These are phyloP conservation scores for Scedosporium apiospermum DNA, from an alignment of 2,329 filamentous ascomycete species.

Conservation along the genomic window DNA sequence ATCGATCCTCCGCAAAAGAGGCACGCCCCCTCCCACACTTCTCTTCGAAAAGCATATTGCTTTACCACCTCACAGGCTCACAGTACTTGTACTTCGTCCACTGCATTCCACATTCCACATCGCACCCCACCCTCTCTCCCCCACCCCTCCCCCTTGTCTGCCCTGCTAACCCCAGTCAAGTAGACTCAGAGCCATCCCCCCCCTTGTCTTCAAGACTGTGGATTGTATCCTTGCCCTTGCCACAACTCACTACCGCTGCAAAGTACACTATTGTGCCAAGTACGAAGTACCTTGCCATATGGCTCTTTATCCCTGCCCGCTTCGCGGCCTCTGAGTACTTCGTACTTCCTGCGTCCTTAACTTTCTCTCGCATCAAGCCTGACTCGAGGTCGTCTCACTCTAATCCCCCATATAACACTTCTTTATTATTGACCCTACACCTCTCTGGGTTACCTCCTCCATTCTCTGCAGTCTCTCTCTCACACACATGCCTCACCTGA, in stretches of 20 bases:
- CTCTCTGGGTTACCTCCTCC: background rate
- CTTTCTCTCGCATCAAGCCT: background rate
- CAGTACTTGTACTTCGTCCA: no score
- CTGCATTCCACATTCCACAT: background rate
- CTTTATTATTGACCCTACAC: background rate
- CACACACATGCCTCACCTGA: slow-evolving; percentile 5
- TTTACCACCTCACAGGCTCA: background rate
- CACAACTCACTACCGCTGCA: background rate
- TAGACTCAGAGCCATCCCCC: background rate
- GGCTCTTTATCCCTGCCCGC: background rate
- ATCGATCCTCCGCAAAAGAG: background rate
- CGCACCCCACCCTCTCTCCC: background rate
- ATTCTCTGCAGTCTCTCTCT: slow-evolving; percentile 6
- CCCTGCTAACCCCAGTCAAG: background rate
- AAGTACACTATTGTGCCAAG: background rate
- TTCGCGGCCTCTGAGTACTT: background rate
- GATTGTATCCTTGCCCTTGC: background rate
- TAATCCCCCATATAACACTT: background rate
- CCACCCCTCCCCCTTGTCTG: background rate
- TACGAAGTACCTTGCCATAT: background rate
- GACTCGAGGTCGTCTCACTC: background rate
- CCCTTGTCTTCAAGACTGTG: background rate
- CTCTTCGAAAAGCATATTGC: background rate
- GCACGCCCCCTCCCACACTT: background rate
- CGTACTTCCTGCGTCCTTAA: background rate